Conservation (phyloP, 2,329 filamentous ascomycete species). For the Xylariaceae sp. region DNA sequence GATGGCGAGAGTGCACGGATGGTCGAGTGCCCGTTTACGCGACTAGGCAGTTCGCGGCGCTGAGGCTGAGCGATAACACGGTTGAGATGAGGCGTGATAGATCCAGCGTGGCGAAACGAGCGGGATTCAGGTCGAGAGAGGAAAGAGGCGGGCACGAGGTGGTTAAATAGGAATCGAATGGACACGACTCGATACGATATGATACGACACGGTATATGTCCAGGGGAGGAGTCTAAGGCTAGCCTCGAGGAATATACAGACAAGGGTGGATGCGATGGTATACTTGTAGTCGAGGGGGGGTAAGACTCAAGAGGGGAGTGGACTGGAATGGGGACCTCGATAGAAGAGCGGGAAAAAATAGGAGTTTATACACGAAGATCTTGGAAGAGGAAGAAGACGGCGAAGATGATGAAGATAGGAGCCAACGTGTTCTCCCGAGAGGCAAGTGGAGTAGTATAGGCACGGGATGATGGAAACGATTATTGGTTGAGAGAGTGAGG, state of each 20-base stretch:
- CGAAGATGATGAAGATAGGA: neutral
- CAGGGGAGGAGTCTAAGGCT: neutral
- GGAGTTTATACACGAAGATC: slow-evolving; percentile 9
- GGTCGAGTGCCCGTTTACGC: slow-evolving; percentile 14
- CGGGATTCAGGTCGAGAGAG: slow-evolving; percentile 17
- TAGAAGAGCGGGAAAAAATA: neutral
- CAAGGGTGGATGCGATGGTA: neutral
- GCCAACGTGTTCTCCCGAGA: neutral
- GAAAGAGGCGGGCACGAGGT: slow-evolving; percentile 6
- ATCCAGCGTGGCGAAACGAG: slow-evolving; percentile 21
- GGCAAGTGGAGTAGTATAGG: neutral
- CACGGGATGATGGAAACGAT: neutral
- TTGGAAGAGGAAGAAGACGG: neutral
- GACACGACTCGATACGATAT: too few species aligned
- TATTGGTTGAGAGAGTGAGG: slow-evolving; percentile 12
- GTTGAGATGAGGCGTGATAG: slow-evolving; percentile 14
- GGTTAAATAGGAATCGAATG: neutral
- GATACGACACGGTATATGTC: slow-evolving; percentile 2
- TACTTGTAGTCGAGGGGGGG: neutral
- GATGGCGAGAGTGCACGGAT: slow-evolving; percentile 6
- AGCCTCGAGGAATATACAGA: neutral
- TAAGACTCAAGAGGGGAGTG: neutral
- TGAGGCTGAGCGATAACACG: slow-evolving; percentile 12
- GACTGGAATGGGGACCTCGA: too few species aligned
- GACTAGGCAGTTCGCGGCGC: slow-evolving; percentile 13